phyloP scores from a whole-genome alignment of 2,329 filamentous ascomycete species.

The Chaetomium sp. region DNA sequence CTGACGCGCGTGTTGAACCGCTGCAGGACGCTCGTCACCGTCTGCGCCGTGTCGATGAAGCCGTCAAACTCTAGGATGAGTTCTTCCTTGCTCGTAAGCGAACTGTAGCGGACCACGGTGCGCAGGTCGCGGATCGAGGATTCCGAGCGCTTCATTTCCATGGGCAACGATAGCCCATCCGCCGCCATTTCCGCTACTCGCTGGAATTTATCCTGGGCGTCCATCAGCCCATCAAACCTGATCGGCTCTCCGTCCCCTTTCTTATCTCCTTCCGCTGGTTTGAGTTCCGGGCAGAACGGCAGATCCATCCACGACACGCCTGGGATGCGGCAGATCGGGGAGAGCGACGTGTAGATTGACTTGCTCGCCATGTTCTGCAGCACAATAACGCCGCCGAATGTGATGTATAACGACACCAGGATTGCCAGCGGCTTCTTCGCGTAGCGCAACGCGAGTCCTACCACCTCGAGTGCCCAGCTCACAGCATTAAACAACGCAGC shows the following conservation, averaged over 20 bases:
- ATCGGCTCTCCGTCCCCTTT: conserved; percentile 42
- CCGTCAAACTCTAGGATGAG: conserved; percentile 74
- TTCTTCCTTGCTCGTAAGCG: conserved; percentile 67
- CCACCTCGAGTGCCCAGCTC: conserved; percentile 57
- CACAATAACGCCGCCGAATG: conserved; percentile 60
- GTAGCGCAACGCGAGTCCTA: conserved; percentile 61
- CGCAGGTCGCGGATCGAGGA: conserved; percentile 73
- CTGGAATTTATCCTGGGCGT: conserved; percentile 74
- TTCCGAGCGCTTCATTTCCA: conserved; percentile 79
- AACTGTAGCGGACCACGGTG: conserved; percentile 70
- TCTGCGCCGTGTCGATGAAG: conserved; percentile 70
- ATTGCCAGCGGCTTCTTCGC: conserved; percentile 66
- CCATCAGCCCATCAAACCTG: conserved; percentile 76
- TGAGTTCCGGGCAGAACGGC: conserved; percentile 59
- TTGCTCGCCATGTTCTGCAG: conserved; percentile 63
- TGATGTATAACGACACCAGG: conserved; percentile 62
- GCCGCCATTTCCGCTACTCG: conserved; percentile 70
- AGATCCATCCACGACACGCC: conserved; percentile 63
- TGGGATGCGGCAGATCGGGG: conserved; percentile 71
- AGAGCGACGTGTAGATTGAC: conserved; percentile 63
- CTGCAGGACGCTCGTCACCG: conserved; percentile 67
- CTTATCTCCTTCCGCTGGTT: conserved; percentile 27
- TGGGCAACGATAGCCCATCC: conserved; percentile 66
- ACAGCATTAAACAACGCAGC: conserved; percentile 45
- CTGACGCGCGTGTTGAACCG: conserved; percentile 78